Base-by-base conservation (phyloP, 2,329 filamentous ascomycete genomes). In the Metarhizium sp. region DNA sequence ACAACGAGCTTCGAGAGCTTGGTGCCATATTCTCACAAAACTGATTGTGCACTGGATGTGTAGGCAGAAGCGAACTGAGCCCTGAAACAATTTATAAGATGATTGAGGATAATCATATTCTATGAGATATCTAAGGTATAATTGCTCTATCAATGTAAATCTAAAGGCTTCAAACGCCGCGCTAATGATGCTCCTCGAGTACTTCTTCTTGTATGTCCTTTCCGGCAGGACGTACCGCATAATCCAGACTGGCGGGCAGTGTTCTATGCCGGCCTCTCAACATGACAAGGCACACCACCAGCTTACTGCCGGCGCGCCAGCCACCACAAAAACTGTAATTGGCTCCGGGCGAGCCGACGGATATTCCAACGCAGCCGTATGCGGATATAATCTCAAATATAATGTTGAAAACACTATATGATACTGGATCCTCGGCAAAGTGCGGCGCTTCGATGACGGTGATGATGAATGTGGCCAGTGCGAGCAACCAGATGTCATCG, bases 401-500 rank as follows among this genome's bases (percentile, higher is more conserved):
- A 55, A 85, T 75, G 60, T 82, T 84, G 64, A 85, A 85, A 5
- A 82, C 77, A 20, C 77, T 78, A 64, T 77, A 85, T 45, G 65
- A 77, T 8, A 69, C 68, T 0, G 81, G 80, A 53, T 82, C 74
- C 5, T 20, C 38, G n/a, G 49, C 40, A 20, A 55, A 52, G 10
- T 48, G 36, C 65, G 62, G 1, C 16, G 78, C 79, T 65, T 87
- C 84, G 50, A 85, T 81, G 43, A 80, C 76, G 53, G 76, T 75
- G 55, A 87, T 83, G 36, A 82, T 66, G 51, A 86, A 73, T 13
- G 85, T 75, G 2, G 81, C 80, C 0, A 86, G 67, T 3, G 81
- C 77, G 14, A 87, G 78, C 71, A 78, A 82, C 84, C 84, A 87
- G 16, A 87, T 71, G 62, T 87, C 85, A 64, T 87, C 82, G 34